Conservation (phyloP, 305 asterid genomes). For the Rubia balearica region DNA sequence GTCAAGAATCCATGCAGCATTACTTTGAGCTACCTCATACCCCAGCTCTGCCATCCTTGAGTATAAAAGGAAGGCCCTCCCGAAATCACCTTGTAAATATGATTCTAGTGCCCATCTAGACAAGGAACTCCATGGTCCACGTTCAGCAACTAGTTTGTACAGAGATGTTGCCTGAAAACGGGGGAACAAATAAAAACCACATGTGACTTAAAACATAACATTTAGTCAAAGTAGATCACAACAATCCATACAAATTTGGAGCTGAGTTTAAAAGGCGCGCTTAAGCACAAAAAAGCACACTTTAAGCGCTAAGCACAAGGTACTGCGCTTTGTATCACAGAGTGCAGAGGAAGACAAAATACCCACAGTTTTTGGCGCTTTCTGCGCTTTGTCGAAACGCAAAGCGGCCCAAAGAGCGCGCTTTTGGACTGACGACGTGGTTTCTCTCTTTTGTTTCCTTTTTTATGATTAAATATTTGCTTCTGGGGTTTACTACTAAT, state of each 20-base stretch:
- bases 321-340: too few species aligned
- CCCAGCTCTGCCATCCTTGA: slow-evolving; percentile 91
- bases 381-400: too few species aligned
- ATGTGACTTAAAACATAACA: too few species aligned
- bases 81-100: slow-evolving; percentile 82
- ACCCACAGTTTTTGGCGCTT: too few species aligned
- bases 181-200: slow-evolving; percentile 1
- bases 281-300: neutral
- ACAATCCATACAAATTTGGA: too few species aligned
- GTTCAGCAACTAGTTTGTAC: slow-evolving; percentile 91
- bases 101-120: slow-evolving; percentile 97
- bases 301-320: neutral
- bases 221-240: neutral
- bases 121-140: slow-evolving; percentile 99
- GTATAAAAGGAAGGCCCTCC: slow-evolving; percentile 78
- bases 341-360: too few species aligned
- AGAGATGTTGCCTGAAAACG: slow-evolving; percentile 69
- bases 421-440: too few species aligned
- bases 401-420: too few species aligned
- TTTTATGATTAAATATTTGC: too few species aligned
- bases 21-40: slow-evolving; percentile 96
- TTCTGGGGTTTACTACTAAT: too few species aligned
- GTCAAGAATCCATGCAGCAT: slow-evolving; percentile 99
- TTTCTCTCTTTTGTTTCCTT: too few species aligned
- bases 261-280: too few species aligned